Evolutionary conservation across 352 stramenopile genomes (phyloP).

Genomic region (Sclerospora graminicola): DNA sequence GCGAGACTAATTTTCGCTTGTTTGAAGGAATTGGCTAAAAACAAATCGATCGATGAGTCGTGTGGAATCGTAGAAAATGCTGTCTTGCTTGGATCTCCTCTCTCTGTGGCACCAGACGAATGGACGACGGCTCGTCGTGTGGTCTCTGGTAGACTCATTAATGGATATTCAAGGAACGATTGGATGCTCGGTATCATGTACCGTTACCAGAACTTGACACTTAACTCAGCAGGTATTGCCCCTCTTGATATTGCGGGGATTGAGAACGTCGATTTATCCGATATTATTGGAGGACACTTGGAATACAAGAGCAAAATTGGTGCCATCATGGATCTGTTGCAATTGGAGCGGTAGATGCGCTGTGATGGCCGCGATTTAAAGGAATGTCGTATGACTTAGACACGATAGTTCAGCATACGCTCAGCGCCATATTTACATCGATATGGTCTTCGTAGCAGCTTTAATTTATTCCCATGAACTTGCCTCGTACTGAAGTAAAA

Average conservation of each 20-base stretch:
- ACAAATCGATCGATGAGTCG: slow-evolving; percentile 33
- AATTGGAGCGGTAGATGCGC: slow-evolving; percentile 42
- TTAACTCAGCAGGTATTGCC: slow-evolving; percentile 67
- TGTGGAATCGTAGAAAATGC: slow-evolving; percentile 83
- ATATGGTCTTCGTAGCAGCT: no score
- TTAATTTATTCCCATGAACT: no score
- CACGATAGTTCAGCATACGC: no score
- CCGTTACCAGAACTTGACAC: slow-evolving; percentile 70
- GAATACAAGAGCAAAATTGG: slow-evolving; percentile 87
- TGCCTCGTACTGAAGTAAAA: no score
- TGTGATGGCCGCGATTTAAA: no score
- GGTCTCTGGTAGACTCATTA: slow-evolving; percentile 82
- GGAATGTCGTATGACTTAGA: no score
- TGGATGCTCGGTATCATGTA: slow-evolving; percentile 89
- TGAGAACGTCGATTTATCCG: slow-evolving; percentile 78
- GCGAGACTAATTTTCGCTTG: slow-evolving; percentile 85
- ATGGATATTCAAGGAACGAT: slow-evolving; percentile 86
- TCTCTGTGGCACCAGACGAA: slow-evolving; percentile 42
- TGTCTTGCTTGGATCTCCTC: slow-evolving; percentile 75
- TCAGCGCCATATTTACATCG: no score
- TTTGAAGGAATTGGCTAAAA: slow-evolving; percentile 76
- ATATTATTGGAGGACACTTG: slow-evolving; percentile 69
- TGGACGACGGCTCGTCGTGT: slow-evolving; percentile 64
- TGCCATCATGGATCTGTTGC: slow-evolving; percentile 63
- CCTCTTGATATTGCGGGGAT: slow-evolving; percentile 55